Base-by-base conservation (phyloP, 2,329 filamentous ascomycete genomes). In the Botrytis elliptica region DNA sequence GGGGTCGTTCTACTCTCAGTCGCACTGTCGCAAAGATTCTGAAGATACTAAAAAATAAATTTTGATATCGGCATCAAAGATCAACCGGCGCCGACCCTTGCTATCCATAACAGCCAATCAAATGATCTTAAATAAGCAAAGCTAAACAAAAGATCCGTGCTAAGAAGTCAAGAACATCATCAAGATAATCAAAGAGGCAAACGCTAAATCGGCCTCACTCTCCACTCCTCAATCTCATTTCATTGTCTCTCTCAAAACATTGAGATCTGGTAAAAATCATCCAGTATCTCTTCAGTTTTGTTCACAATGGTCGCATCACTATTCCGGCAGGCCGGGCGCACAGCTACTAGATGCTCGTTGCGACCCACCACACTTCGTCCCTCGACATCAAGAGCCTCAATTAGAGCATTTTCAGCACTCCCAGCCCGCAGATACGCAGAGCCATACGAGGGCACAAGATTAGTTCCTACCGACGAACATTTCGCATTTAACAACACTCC, bases 271-370 rank as follows among this genome's bases (percentile, higher is more conserved):
- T 75, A 59, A 73, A 73, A 73, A 77, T 57, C 38, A 57, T 75
- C 63, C 75, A 75, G 73, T 71, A 75, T 69, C 74, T 76, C 73
- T 72, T 46, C 70, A 66, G 74, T 75, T 72, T 70, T 74, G 73
- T 80, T 76, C 82, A 85, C 83, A 84, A 94, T 94, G 92, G 88
- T 91, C 83, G 88, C 91, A 83, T 87, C 90, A 80, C 85, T 94
- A 82, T 89, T 89, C 84, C 90, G 92, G 84, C 87, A 94, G 82
- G 91, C 91, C 83, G 88, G 90, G 87, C 88, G 87, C 84, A 87
- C 89, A 83, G 90, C 90, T 84, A 91, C 89, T 85, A 90, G 91
- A 80, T 85, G 92, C 79, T 90, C 87, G 82, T 84, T 90, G 78
- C 86, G 84, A 80, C 78, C 80, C 64, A 67, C 70, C 62, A 72